Conservation (phyloP, 2,329 filamentous ascomycete genomes). For the Furcasterigmium sp. region DNA sequence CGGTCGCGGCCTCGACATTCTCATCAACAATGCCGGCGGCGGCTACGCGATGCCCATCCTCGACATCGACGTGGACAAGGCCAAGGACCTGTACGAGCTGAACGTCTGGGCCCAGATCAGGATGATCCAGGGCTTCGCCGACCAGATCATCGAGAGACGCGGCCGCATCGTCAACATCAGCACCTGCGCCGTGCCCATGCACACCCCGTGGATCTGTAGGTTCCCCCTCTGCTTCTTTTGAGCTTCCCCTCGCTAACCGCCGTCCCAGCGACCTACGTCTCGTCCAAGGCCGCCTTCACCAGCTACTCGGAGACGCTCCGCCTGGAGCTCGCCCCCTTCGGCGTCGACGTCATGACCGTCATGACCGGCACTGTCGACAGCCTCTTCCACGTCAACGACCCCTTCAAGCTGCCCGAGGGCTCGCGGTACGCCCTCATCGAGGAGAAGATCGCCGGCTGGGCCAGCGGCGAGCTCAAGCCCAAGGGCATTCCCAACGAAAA, state of each 20-base stretch:
- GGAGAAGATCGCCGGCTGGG: slow-evolving; percentile 12
- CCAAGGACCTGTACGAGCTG: slow-evolving; percentile 18
- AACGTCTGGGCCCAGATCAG: slow-evolving; percentile 24
- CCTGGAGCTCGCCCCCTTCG: slow-evolving; percentile 20
- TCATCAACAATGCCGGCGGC: slow-evolving; percentile 25
- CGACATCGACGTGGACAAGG: slow-evolving; percentile 19
- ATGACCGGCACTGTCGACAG: slow-evolving; percentile 7
- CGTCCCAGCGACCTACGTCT: slow-evolving; percentile 14
- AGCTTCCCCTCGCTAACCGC: background rate
- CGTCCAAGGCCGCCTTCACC: slow-evolving; percentile 17
- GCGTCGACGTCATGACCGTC: slow-evolving; percentile 17
- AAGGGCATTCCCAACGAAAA: slow-evolving; percentile 7
- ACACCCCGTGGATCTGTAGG: slow-evolving; percentile 15
- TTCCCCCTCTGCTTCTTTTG: too few relatives aligned
- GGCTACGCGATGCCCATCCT: slow-evolving; percentile 21
- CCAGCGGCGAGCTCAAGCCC: slow-evolving; percentile 12
- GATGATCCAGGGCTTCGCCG: slow-evolving; percentile 20
- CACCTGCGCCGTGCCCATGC: slow-evolving; percentile 19
- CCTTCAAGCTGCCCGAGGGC: slow-evolving; percentile 5
- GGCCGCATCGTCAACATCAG: slow-evolving; percentile 23
- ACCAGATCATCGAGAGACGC: slow-evolving; percentile 17
- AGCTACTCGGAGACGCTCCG: slow-evolving; percentile 18
- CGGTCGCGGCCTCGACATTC: slow-evolving; percentile 17
- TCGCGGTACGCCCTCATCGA: slow-evolving; percentile 12
- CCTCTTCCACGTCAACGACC: background rate